These are phyloP conservation scores for Colletotrichum melonis DNA, from an alignment of 2,329 filamentous ascomycete species.

Conservation along the genomic window DNA sequence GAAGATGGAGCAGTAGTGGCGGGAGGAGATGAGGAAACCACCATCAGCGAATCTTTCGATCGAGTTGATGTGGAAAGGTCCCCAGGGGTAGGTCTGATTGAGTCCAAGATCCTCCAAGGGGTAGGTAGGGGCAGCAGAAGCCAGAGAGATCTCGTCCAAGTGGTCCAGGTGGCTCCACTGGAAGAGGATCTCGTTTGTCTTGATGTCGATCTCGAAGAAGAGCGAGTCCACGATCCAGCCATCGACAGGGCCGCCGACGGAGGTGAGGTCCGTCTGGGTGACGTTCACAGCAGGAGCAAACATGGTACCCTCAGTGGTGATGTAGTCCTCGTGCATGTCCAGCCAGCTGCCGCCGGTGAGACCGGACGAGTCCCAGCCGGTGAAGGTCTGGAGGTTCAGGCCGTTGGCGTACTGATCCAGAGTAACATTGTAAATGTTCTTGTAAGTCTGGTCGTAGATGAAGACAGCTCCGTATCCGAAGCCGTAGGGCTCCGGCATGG, in stretches of 20 bases:
- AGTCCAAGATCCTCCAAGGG: conserved; percentile 40
- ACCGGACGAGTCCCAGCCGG: conserved; percentile 19
- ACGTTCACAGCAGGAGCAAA: conserved; percentile 52
- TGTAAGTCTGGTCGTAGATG: conserved; percentile 45
- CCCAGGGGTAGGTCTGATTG: conserved; percentile 53
- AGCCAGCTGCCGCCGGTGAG: conserved; percentile 32
- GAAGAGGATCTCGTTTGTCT: conserved; percentile 51
- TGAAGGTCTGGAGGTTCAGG: conserved; percentile 19
- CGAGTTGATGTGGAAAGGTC: conserved; percentile 69
- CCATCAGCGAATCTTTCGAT: conserved; percentile 61
- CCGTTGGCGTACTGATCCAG: conserved; percentile 3
- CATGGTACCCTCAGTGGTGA: conserved; percentile 53
- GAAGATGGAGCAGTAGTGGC: conserved; percentile 58
- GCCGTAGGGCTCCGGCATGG: conserved; percentile 40
- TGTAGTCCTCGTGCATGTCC: conserved; percentile 52
- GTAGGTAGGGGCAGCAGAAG: conserved; percentile 20
- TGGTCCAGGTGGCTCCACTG: conserved; percentile 53
- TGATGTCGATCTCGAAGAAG: conserved; percentile 55
- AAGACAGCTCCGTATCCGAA: conserved; percentile 47
- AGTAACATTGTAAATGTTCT: conserved; percentile 33
- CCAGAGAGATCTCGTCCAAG: conserved; percentile 16
- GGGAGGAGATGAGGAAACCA: conserved; percentile 66
- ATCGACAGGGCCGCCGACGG: conserved; percentile 37
- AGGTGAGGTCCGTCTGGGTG: conserved; percentile 41
- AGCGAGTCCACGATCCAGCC: conserved; percentile 49